Percentiles rank a stretch among this genome's conserved stretches.
phyloP scores from a whole-genome alignment of 106 monocot genomes.

The Chionographis japonica region DNA sequence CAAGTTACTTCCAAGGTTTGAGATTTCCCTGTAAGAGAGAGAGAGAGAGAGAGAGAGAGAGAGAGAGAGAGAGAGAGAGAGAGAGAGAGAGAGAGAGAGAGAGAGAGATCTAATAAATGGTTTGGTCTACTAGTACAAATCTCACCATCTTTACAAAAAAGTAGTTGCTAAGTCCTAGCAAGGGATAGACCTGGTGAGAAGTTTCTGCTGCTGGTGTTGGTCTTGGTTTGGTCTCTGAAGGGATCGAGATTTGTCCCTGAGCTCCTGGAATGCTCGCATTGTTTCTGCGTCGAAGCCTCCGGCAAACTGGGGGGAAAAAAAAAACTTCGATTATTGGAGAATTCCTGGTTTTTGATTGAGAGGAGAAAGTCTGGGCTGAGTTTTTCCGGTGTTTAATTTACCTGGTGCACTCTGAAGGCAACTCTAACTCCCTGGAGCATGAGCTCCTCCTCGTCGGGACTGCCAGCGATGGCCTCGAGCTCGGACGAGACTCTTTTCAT shows the following conservation, averaged over 20 bases:
- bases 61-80: too few relatives aligned
- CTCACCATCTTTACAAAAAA: too few relatives aligned
- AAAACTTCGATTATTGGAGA: not conserved
- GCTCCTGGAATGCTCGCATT: constrained; percentile 85
- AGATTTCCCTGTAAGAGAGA: too few relatives aligned
- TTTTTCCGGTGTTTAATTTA: constrained; percentile 7
- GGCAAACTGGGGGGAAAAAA: constrained; percentile 57
- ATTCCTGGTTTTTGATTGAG: too few relatives aligned
- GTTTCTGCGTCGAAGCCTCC: constrained; percentile 95
- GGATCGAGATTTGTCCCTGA: constrained; percentile 65
- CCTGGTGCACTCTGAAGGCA: constrained; percentile 98
- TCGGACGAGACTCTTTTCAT: constrained; percentile 84
- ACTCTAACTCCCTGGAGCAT: constrained; percentile 94
- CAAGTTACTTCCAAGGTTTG: too few relatives aligned
- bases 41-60: too few relatives aligned
- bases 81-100: too few relatives aligned
- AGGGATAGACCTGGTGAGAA: constrained; percentile 30
- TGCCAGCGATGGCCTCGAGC: constrained; percentile 48
- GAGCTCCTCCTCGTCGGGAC: constrained; percentile 85
- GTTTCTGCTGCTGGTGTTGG: constrained; percentile 33
- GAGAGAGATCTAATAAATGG: too few relatives aligned
- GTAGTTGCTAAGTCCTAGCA: not conserved
- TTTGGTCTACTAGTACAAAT: too few relatives aligned
- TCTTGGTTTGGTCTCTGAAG: constrained; percentile 38
- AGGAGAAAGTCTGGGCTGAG: too few relatives aligned